phyloP scores from a whole-genome alignment of 768 basidiomycete genomes.

The Phlegmacium glaucopus region DNA sequence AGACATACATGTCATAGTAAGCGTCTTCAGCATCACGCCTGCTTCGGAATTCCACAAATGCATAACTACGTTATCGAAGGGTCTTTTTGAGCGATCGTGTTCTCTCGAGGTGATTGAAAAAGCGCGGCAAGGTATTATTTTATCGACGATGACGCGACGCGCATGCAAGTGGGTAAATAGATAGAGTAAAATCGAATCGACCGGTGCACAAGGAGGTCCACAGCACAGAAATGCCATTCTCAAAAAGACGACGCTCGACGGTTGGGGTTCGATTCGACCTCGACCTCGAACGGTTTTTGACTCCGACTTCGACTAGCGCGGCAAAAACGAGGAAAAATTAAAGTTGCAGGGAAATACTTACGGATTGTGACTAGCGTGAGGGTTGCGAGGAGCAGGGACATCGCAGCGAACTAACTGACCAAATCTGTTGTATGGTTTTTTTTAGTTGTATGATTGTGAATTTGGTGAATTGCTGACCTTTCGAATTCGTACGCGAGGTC shows the following conservation, averaged over 20 bases:
- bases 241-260: constrained; percentile 2
- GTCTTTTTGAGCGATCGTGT: constrained; percentile 32
- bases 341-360: constrained; percentile 47
- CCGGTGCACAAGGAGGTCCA: background rate
- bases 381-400: constrained; percentile 83
- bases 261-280: constrained; percentile 8
- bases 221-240: constrained; percentile 4
- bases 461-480: constrained; percentile 43
- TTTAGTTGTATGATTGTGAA: background rate
- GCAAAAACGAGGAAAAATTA: constrained; percentile 16
- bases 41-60: constrained; percentile 36
- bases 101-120: constrained; percentile 16
- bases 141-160: constrained; percentile 9
- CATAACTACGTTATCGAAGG: constrained; percentile 32
- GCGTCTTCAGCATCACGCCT: constrained; percentile 36
- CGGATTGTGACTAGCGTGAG: constrained; percentile 73
- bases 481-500: constrained; percentile 88
- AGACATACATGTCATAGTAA: constrained; percentile 34
- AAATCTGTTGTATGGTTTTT: constrained; percentile 42
- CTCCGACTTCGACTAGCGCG: constrained; percentile 20
- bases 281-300: constrained; percentile 4
- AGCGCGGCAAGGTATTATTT: constrained; percentile 11
- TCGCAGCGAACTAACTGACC: constrained; percentile 87
- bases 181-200: background rate
- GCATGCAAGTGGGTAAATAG: background rate